These are phyloP conservation scores for Russula griseocarnosa DNA, from an alignment of 768 basidiomycete species.

Conservation along the genomic window DNA sequence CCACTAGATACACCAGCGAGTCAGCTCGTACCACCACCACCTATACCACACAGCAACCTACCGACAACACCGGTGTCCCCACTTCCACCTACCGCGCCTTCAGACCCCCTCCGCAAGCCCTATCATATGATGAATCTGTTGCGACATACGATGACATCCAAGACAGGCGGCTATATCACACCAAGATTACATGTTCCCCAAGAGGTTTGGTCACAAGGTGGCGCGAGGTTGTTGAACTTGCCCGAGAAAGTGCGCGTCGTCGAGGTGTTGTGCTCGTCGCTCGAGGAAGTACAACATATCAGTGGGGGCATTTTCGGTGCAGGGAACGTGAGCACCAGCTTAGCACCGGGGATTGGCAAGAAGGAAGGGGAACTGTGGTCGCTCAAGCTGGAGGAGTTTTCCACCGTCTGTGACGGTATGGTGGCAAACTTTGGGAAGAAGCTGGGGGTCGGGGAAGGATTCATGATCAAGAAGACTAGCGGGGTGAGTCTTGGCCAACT, in stretches of 20 bases:
- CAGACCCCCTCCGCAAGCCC: conserved; percentile 73
- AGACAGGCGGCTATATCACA: conserved; percentile 85
- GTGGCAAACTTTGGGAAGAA: conserved; percentile 83
- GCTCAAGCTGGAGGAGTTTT: conserved; percentile 75
- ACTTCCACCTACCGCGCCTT: conserved; percentile 66
- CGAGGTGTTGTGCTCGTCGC: conserved; percentile 68
- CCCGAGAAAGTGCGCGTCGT: conserved; percentile 85
- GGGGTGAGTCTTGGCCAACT: conserved; percentile 39
- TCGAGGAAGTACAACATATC: conserved; percentile 70
- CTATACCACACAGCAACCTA: conserved; percentile 50
- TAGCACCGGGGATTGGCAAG: conserved; percentile 69
- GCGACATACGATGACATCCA: conserved; percentile 69
- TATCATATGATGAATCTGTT: conserved; percentile 88
- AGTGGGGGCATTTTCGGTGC: conserved; percentile 76
- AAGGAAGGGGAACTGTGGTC: conserved; percentile 81
- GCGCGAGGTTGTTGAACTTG: conserved; percentile 76
- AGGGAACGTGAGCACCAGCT: conserved; percentile 69
- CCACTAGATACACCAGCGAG: conserved; percentile 32
- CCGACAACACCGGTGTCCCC: conserved; percentile 77
- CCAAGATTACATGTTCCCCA: conserved; percentile 81
- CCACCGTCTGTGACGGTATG: conserved; percentile 70
- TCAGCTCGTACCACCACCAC: conserved; percentile 45
- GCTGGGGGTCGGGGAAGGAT: conserved; percentile 82
- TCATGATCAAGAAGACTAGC: conserved; percentile 73
- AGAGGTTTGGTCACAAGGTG: conserved; percentile 89